These are phyloP conservation scores for Irpex rosettiformis DNA, from an alignment of 1,284 basidiomycete species.

Conservation along the genomic window DNA sequence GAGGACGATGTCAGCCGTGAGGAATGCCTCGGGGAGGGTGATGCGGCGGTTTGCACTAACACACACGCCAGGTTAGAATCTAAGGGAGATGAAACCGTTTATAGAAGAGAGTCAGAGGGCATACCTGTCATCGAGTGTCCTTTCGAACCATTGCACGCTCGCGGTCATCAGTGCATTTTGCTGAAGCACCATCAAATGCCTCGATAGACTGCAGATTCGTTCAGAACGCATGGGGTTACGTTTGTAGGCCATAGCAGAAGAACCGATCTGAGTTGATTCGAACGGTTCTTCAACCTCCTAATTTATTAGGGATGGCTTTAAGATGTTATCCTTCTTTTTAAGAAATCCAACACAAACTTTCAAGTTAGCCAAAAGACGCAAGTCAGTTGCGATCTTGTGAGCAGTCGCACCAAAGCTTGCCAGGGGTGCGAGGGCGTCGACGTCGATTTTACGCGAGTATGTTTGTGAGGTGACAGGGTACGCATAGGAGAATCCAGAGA, in stretches of 20 bases:
- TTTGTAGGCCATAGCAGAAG: constrained; percentile 99
- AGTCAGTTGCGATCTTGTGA: constrained; percentile 97
- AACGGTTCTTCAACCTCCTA: constrained; percentile 98
- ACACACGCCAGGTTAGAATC: not conserved
- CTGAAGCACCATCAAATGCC: constrained; percentile 91
- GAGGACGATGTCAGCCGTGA: constrained; percentile 95
- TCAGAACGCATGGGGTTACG: constrained; percentile 99
- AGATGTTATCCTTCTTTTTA: not conserved
- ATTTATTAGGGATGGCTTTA: not conserved
- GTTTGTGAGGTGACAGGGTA: constrained; percentile 99
- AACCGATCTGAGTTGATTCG: constrained; percentile 99
- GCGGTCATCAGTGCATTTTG: constrained; percentile 93
- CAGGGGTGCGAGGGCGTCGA: constrained; percentile 88
- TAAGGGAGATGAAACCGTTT: too few relatives aligned
- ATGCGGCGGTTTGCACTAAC: constrained; percentile 91
- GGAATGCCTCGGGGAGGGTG: constrained; percentile 94
- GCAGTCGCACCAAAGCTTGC: constrained; percentile 93
- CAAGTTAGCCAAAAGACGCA: constrained; percentile 87
- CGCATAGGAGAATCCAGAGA: constrained; percentile 90
- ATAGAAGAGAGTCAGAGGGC: constrained; percentile 4
- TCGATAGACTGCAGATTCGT: constrained; percentile 91
- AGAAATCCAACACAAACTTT: constrained; percentile 65
- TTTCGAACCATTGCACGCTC: constrained; percentile 94
- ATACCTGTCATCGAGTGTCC: constrained; percentile 91
- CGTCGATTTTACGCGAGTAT: constrained; percentile 96